A percentile compares a stretch with the other conserved stretches of the same genome.
Evolutionary conservation across 2,329 filamentous ascomycete species (phyloP).

Genomic region (Daldinia sp.): DNA sequence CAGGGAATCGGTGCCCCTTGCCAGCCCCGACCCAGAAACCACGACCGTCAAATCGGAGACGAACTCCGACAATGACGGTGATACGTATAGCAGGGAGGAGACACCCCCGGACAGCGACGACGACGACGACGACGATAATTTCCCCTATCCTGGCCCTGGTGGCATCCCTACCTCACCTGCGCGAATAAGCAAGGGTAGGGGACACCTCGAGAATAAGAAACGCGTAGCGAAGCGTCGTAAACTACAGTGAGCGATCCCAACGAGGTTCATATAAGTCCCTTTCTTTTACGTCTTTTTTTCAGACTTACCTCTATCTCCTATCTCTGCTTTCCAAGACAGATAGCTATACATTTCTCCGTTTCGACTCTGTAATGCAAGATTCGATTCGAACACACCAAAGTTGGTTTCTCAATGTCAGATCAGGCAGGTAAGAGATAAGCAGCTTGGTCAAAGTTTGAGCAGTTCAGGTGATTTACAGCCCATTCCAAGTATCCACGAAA

Average conservation of each 20-base stretch:
- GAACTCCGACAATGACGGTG: not conserved
- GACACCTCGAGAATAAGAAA: not conserved
- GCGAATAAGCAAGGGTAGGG: not conserved
- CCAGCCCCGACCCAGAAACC: not conserved
- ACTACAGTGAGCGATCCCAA: not conserved
- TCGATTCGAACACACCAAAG: too few relatives aligned
- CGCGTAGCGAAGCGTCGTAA: slow-evolving; percentile 1
- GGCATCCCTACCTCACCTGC: not conserved
- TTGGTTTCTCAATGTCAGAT: not conserved
- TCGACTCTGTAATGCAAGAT: too few relatives aligned
- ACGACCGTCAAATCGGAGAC: not conserved
- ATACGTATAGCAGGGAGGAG: not conserved
- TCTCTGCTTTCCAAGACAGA: not conserved
- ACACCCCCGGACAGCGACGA: slow-evolving; percentile 7
- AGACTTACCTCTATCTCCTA: not conserved
- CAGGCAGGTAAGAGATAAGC: not conserved
- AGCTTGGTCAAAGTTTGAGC: not conserved
- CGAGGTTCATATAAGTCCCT: not conserved
- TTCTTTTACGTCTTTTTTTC: not conserved
- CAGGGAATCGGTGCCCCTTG: not conserved
- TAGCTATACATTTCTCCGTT: not conserved
- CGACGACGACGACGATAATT: not conserved
- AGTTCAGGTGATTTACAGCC: not conserved
- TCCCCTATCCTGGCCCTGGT: not conserved
- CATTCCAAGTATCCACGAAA: not conserved